Conservation (phyloP, 768 basidiomycete species). For the Rhodotorula sphaerocarpa region DNA sequence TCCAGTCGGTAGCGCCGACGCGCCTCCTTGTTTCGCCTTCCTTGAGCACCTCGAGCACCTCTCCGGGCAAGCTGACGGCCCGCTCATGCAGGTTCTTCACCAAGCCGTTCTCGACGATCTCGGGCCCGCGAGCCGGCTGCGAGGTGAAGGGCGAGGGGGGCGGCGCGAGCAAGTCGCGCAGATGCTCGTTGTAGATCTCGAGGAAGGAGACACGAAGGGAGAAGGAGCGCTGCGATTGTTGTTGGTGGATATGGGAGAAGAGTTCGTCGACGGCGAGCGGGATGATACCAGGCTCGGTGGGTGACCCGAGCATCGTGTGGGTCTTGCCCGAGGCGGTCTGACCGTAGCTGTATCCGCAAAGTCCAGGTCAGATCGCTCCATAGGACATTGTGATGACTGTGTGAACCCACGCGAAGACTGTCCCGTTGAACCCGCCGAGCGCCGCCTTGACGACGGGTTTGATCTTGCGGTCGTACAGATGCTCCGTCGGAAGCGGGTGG, state of each 20-base stretch:
- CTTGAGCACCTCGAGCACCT: conserved; percentile 73
- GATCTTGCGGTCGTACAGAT: conserved; percentile 35
- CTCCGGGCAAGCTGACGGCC: conserved; percentile 81
- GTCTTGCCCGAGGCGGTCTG: conserved; percentile 80
- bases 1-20: conserved; percentile 98
- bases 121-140: conserved; percentile 51
- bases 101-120: conserved; percentile 52
- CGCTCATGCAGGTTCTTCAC: conserved; percentile 75
- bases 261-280: conserved; percentile 87
- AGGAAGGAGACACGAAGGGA: conserved; percentile 92
- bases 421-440: conserved; percentile 94
- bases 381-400: conserved; percentile 42
- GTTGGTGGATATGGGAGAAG: conserved; percentile 63
- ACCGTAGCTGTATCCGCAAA: conserved; percentile 40
- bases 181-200: conserved; percentile 77
- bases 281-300: conserved; percentile 80
- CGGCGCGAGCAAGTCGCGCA: conserved; percentile 41
- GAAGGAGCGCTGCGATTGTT: conserved; percentile 71
- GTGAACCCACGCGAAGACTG: conserved; percentile 79
- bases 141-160: neutral
- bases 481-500: conserved; percentile 29
- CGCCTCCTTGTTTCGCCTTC: conserved; percentile 78
- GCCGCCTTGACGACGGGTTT: conserved; percentile 52
- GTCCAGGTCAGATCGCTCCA: neutral
- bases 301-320: conserved; percentile 57